Evolutionary conservation across 192 early-diverging fungal species (phyloP).

Genomic region (Coemansia furcata): DNA sequence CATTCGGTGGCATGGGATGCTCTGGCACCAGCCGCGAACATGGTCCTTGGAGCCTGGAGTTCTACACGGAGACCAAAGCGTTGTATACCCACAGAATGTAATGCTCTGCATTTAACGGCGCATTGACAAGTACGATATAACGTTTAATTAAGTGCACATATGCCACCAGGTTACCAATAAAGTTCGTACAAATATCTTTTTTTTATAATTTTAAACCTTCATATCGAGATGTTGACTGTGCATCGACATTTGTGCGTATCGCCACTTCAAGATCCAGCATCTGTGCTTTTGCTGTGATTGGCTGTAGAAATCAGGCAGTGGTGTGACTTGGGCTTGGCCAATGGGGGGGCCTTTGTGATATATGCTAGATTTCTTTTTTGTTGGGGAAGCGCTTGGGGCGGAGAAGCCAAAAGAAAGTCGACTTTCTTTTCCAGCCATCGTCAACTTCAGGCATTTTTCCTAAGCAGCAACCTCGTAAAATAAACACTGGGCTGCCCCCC

Average conservation of each 20-base stretch:
- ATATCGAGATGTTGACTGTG: too few relatives aligned
- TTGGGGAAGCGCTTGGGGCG: neutral
- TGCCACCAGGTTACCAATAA: too few relatives aligned
- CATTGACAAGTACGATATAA: too few relatives aligned
- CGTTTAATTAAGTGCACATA: too few relatives aligned
- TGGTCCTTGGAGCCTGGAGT: constrained; percentile 61
- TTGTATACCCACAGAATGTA: constrained; percentile 10
- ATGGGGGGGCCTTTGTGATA: neutral
- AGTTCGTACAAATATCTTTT: too few relatives aligned
- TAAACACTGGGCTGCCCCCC: neutral
- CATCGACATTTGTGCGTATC: too few relatives aligned
- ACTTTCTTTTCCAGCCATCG: neutral
- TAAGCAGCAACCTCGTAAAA: neutral
- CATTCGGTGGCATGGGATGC: constrained; percentile 73
- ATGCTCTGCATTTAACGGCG: too few relatives aligned
- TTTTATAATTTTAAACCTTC: too few relatives aligned
- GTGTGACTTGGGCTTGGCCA: neutral
- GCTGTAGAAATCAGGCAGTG: neutral
- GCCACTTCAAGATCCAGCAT: too few relatives aligned
- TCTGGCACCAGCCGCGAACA: constrained; percentile 63
- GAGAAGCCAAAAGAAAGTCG: neutral
- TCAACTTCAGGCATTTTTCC: too few relatives aligned
- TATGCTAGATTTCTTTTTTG: neutral
- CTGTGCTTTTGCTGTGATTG: neutral
- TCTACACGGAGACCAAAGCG: constrained; percentile 61